Base-by-base conservation (phyloP, 129 eudicot genomes). In the Apium graveolens region DNA sequence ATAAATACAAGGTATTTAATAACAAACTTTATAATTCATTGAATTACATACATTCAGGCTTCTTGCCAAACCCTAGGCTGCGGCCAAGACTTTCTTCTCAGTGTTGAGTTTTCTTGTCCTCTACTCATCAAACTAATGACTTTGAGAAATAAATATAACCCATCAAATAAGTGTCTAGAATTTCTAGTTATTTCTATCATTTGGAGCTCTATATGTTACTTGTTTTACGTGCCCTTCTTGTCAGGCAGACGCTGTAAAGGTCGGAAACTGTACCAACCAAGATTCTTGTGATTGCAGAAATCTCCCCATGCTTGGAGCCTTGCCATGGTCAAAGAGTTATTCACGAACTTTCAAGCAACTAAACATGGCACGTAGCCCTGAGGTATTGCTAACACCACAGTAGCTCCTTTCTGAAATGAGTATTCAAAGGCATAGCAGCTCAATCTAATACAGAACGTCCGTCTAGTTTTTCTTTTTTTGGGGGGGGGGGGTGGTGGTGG, bases 251-350 rank as follows among this genome's bases (percentile, higher is more conserved):
- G 80, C 84, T 48, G 86, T 82, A 79, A 84, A 74, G 53, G 92
- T 95, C 53, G 75, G 75, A 79, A 76, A 69, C 53, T 95, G 98
- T 85, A 82, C 76, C 80, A 81, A 86, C 57, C 84, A 91, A 71
- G 98, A 91, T 82, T 72, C 86, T 80, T 95, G 98, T 78, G 91
- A 84, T 63, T 95, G 98, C 93, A 90, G 77, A 84, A 74, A 88
- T 39, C 78, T 90, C 44, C 71, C 93, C 38, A 85, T 85, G 63
- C 90, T 91, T 68, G 77, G 80, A 75, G 81, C 86, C 82, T 78
- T 95, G 48, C 94, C 93, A 17, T 91, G 98, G 98, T 95, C 96
- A 75, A 91, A 90, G 81, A 85, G 83, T 83, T 87, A 82, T 82
- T 95, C 93, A 18, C 88, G 73, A 80, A 87, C 93, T 70, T 86